Percentiles rank a stretch among this genome's conserved stretches.
Conservation (phyloP, 2,329 filamentous ascomycete species). For the Paecilomyces sp. region DNA sequence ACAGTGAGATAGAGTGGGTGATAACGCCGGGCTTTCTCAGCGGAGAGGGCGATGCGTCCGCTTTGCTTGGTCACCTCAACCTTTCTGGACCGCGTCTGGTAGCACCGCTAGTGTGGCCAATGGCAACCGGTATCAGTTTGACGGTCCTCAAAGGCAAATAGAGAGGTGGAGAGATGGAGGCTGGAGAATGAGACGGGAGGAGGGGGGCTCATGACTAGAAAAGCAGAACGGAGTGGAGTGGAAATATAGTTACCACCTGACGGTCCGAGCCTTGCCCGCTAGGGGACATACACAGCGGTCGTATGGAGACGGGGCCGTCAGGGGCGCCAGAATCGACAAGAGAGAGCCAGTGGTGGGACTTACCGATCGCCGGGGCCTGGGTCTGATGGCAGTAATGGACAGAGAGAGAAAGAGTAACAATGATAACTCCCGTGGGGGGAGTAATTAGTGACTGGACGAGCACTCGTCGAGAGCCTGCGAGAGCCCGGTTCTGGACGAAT, state of each 20-base stretch:
- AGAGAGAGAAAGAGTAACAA: slow-evolving; percentile 5
- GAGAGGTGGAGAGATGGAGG: not conserved
- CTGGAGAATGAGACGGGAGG: not conserved
- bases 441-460: not conserved
- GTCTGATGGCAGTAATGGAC: not conserved
- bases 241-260: not conserved
- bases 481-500: not conserved
- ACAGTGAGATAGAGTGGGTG: not conserved
- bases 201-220: not conserved
- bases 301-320: not conserved
- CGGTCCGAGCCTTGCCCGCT: not conserved
- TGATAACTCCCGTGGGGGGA: not conserved
- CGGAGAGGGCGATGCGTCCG: not conserved
- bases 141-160: not conserved
- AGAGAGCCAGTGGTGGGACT: not conserved
- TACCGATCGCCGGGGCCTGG: not conserved
- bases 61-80: not conserved
- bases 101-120: slow-evolving; percentile 1
- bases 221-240: not conserved
- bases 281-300: not conserved
- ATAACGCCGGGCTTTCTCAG: not conserved
- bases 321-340: not conserved
- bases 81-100: not conserved
- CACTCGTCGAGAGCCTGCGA: not conserved
- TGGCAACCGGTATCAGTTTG: not conserved